Percentiles rank a stretch among this genome's conserved stretches.
Conservation (phyloP, 345 rosid genomes). For the Moringa oleifera region DNA sequence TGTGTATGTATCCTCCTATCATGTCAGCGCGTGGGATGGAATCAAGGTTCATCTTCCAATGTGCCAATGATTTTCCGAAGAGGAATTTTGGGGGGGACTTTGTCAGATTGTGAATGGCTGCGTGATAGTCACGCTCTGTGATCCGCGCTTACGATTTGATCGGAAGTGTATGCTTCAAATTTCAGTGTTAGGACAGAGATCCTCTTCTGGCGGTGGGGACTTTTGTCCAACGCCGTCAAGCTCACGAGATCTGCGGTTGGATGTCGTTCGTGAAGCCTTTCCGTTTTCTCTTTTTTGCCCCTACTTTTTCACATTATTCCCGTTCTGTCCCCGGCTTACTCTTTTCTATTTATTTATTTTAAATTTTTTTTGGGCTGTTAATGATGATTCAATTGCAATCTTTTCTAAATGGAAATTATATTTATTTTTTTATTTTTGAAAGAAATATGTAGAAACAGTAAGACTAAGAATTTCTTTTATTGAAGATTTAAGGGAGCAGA, state of each 20-base stretch:
- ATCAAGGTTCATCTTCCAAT: neutral
- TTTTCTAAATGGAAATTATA: no score
- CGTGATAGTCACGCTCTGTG: neutral
- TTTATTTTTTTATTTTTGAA: no score
- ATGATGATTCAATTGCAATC: no score
- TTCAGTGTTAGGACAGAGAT: slow-evolving; percentile 4
- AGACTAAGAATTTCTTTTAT: neutral
- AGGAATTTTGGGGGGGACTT: neutral
- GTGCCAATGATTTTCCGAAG: neutral
- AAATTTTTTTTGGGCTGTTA: no score
- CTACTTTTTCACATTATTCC: neutral
- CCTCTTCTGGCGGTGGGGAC: neutral
- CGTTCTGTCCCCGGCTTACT: neutral
- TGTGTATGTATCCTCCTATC: no score
- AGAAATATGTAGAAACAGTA: no score
- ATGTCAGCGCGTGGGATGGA: neutral
- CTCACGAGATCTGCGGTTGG: slow-evolving; percentile 16
- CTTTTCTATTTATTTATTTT: no score
- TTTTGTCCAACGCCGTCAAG: neutral
- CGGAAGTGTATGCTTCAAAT: neutral
- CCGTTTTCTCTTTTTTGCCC: slow-evolving; percentile 7
- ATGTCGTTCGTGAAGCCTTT: neutral
- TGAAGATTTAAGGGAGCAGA: slow-evolving; percentile 55
- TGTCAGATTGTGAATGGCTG: neutral
- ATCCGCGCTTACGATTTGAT: neutral